Conservation (phyloP, 345 rosid species). For the Ceriops zippeliana region DNA sequence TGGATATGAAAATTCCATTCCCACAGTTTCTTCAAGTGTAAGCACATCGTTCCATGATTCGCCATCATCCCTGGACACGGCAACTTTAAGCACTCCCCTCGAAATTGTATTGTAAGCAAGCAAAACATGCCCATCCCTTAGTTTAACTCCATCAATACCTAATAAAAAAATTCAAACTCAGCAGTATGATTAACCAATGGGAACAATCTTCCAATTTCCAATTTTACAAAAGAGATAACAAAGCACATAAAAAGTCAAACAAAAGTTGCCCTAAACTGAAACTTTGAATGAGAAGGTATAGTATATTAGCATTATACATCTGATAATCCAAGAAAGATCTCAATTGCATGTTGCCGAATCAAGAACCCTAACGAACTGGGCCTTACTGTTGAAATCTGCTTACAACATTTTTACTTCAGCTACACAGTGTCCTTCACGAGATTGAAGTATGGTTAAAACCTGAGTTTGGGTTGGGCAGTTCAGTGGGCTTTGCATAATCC, state of each 20-base stretch:
- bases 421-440: neutral
- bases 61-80: conserved; percentile 67
- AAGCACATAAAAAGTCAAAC: neutral
- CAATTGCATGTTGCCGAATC: neutral
- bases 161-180: neutral
- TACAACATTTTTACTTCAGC: neutral
- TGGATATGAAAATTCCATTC: conserved; percentile 87
- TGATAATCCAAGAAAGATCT: no score
- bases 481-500: conserved; percentile 64
- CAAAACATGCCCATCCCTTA: conserved; percentile 58
- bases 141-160: conserved; percentile 88
- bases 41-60: conserved; percentile 69
- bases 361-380: neutral
- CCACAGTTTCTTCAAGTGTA: conserved; percentile 57
- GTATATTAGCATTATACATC: no score
- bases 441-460: conserved; percentile 33
- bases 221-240: neutral
- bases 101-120: conserved; percentile 83
- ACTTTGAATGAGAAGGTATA: no score
- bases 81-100: conserved; percentile 76
- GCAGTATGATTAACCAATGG: neutral
- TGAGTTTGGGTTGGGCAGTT: conserved; percentile 90
- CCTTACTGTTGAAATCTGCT: neutral
- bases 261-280: no score
- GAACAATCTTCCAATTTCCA: no score